phyloP scores from a whole-genome alignment of 1,284 basidiomycete species.

The Uromyces viciae-fabae region DNA sequence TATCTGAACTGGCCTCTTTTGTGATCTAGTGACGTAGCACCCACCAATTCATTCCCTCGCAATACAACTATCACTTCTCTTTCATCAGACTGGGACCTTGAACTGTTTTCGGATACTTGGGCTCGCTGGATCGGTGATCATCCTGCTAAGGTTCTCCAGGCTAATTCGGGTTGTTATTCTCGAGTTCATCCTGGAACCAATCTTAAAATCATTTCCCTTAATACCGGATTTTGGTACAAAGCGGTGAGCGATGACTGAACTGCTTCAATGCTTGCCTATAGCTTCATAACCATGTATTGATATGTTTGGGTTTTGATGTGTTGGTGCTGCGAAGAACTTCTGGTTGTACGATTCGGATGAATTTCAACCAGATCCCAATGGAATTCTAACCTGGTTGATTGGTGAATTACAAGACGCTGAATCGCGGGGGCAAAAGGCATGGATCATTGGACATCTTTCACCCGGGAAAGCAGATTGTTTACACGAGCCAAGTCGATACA shows the following conservation, averaged over 20 bases:
- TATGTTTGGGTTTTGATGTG: neutral
- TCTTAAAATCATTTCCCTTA: constrained; percentile 44
- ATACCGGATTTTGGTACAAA: constrained; percentile 45
- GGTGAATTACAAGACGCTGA: constrained; percentile 62
- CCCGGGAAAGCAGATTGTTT: constrained; percentile 60
- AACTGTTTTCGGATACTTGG: constrained; percentile 39
- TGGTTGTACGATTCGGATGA: constrained; percentile 45
- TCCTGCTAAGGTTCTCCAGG: neutral
- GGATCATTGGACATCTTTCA: constrained; percentile 49
- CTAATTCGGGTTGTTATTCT: constrained; percentile 34
- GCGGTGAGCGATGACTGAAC: constrained; percentile 1
- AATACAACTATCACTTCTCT: constrained; percentile 45
- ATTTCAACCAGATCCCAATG: constrained; percentile 58
- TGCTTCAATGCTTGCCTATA: neutral
- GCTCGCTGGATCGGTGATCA: constrained; percentile 30
- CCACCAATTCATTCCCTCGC: constrained; percentile 53
- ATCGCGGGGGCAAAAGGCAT: constrained; percentile 57
- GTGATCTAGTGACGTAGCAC: constrained; percentile 51
- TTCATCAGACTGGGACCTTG: constrained; percentile 41
- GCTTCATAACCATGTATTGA: neutral
- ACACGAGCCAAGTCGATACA: constrained; percentile 49
- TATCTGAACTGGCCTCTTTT: neutral
- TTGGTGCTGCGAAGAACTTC: constrained; percentile 30
- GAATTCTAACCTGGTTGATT: constrained; percentile 58
- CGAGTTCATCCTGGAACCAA: constrained; percentile 40